Evolutionary conservation across 2,329 filamentous ascomycete species (phyloP).

Genomic region (Trichoderma arundinaceum): DNA sequence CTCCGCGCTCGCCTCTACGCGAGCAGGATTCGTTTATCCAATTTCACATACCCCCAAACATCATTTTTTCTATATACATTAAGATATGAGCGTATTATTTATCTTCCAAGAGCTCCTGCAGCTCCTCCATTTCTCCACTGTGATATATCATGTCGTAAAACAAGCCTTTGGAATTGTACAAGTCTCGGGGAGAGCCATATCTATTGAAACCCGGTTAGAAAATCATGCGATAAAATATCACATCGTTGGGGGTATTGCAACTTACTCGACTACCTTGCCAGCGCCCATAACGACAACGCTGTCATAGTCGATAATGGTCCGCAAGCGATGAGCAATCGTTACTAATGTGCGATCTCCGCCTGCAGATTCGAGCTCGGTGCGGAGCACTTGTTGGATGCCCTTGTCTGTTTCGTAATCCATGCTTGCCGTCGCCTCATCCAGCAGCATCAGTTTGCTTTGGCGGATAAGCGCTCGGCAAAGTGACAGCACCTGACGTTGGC

Average conservation of each 20-base stretch:
- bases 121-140: constrained; percentile 58
- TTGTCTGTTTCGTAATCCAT: constrained; percentile 65
- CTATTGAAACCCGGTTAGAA: constrained; percentile 37
- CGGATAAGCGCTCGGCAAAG: constrained; percentile 62
- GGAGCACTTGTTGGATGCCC: constrained; percentile 60
- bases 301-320: constrained; percentile 66
- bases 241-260: background rate
- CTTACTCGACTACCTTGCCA: constrained; percentile 59
- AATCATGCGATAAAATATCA: background rate
- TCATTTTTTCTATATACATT: no score
- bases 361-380: constrained; percentile 53
- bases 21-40: no score
- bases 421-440: constrained; percentile 65
- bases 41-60: no score
- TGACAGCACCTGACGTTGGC: constrained; percentile 64
- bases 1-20: no score
- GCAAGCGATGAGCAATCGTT: constrained; percentile 62
- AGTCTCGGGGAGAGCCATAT: constrained; percentile 53
- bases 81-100: background rate
- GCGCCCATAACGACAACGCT: constrained; percentile 62
- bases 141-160: constrained; percentile 63
- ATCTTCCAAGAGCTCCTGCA: constrained; percentile 46
- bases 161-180: constrained; percentile 52
- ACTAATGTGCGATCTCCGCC: constrained; percentile 58
- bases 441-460: constrained; percentile 59